Conservation (phyloP, 768 basidiomycete species). For the Lactarius deliciosus region DNA sequence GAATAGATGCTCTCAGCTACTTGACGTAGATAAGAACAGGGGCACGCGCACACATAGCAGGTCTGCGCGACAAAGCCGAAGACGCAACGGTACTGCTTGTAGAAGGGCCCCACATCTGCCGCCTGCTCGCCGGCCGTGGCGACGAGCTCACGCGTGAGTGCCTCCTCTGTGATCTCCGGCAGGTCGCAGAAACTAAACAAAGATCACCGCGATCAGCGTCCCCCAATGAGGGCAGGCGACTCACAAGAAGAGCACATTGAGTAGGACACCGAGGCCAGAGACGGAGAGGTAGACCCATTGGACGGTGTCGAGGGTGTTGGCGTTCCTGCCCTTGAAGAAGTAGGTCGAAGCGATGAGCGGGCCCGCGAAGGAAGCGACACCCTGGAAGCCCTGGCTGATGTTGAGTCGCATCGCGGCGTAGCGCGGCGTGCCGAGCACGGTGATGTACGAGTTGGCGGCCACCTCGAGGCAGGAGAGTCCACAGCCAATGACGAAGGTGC, state of each 20-base stretch:
- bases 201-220: not conserved
- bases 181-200: conserved; percentile 56
- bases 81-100: conserved; percentile 67
- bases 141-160: conserved; percentile 51
- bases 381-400: conserved; percentile 80
- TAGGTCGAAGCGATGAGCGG: conserved; percentile 73
- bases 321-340: conserved; percentile 70
- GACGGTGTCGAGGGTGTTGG: conserved; percentile 59
- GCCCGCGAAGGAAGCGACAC: conserved; percentile 69
- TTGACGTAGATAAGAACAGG: not conserved
- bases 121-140: conserved; percentile 39
- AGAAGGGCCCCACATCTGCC: conserved; percentile 53
- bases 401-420: conserved; percentile 75
- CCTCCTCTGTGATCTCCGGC: conserved; percentile 71
- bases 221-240: conserved; percentile 28
- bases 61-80: conserved; percentile 76
- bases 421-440: conserved; percentile 63
- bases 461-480: conserved; percentile 69
- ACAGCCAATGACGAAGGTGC: conserved; percentile 69
- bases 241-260: conserved; percentile 66
- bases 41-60: conserved; percentile 51
- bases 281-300: conserved; percentile 73
- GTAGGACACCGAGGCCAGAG: conserved; percentile 56
- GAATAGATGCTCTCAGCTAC: not conserved
- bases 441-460: conserved; percentile 78